These are phyloP conservation scores for Holtermanniella nyarrowii DNA, from an alignment of 768 basidiomycete genomes.

Conservation along the genomic window DNA sequence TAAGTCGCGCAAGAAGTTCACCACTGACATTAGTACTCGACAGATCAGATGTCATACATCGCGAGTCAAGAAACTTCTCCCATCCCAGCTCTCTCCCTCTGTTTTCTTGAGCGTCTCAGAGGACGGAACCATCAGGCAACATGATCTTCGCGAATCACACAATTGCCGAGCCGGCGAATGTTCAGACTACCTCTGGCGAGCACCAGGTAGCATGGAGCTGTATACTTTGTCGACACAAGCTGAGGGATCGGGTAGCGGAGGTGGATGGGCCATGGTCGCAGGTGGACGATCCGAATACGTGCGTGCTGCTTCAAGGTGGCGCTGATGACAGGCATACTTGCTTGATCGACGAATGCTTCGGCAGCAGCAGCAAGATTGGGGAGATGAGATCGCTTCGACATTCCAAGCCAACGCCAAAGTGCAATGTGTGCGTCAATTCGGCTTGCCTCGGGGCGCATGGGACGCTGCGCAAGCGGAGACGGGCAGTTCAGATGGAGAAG, in stretches of 20 bases:
- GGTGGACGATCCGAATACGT: not conserved
- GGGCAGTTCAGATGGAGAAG: conserved; percentile 23
- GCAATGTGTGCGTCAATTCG: conserved; percentile 73
- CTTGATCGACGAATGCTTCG: conserved; percentile 71
- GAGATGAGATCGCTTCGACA: too few species aligned
- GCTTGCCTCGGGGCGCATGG: conserved; percentile 44
- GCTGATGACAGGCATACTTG: conserved; percentile 53
- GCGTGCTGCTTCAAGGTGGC: not conserved
- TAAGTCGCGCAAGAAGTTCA: conserved; percentile 7
- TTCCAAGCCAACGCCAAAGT: conserved; percentile 50
- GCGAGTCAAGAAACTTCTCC: conserved; percentile 61
- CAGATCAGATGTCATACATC: conserved; percentile 57
- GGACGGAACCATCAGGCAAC: conserved; percentile 81
- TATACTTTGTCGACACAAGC: conserved; percentile 47
- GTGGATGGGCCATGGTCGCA: not conserved
- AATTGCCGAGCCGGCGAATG: conserved; percentile 51
- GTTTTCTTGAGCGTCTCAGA: conserved; percentile 41
- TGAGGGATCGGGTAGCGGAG: not conserved
- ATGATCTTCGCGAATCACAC: conserved; percentile 66
- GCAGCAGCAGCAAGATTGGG: conserved; percentile 62
- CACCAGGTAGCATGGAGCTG: conserved; percentile 50
- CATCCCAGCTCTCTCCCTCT: conserved; percentile 44
- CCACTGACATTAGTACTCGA: conserved; percentile 9
- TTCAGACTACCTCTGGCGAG: conserved; percentile 59
- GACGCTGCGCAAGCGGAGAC: not conserved